Evolutionary conservation across 2,329 filamentous ascomycete genomes (phyloP).

Genomic region (Colletotrichum echinochloae): DNA sequence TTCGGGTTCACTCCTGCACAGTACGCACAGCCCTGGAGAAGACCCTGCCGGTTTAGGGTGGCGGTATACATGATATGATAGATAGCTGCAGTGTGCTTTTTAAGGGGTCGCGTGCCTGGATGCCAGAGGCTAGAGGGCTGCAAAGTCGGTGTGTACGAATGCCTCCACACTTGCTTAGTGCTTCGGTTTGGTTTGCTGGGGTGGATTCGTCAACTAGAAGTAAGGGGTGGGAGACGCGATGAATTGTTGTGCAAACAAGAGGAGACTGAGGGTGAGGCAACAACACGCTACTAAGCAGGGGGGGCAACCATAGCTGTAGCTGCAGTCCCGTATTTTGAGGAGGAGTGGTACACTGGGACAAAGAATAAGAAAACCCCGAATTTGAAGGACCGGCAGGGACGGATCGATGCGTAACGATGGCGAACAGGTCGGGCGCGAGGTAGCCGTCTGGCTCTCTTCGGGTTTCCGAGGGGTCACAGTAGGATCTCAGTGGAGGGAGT

Average conservation of each 20-base stretch:
- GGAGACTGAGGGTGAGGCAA: background rate
- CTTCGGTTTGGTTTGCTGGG: background rate
- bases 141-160: background rate
- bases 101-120: background rate
- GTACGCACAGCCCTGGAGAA: background rate
- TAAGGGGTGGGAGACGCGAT: background rate
- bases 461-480: slow-evolving; percentile 22
- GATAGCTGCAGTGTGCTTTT: background rate
- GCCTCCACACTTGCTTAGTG: background rate
- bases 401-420: slow-evolving; percentile 5
- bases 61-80: background rate
- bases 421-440: background rate
- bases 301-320: slow-evolving; percentile 13
- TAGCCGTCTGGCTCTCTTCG: slow-evolving; percentile 1
- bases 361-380: slow-evolving; percentile 20
- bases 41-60: background rate
- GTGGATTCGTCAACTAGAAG: background rate
- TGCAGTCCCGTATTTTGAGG: background rate
- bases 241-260: background rate
- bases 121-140: background rate
- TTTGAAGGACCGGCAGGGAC: slow-evolving; percentile 2
- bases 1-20: background rate
- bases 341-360: background rate
- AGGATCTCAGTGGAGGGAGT: slow-evolving; percentile 25
- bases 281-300: slow-evolving; percentile 7